Evolutionary conservation across 228 moss, liverwort and hornwort species (phyloP).

Genomic region (Sphagnum magellanicum): DNA sequence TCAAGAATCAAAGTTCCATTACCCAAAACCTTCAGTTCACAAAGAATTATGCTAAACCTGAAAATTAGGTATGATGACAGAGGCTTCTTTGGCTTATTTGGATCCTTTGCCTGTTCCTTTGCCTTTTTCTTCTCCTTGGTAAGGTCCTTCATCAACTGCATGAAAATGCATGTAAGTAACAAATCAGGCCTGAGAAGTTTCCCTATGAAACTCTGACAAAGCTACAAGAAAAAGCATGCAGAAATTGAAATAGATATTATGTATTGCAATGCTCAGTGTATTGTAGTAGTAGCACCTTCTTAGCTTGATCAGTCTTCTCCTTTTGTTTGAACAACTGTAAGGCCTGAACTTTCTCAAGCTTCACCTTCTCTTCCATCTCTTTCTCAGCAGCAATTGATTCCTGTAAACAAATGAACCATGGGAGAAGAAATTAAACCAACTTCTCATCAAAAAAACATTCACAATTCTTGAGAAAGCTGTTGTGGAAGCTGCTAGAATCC

Average conservation of each 20-base stretch:
- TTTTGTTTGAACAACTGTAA: constrained; percentile 70
- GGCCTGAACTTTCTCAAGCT: constrained; percentile 59
- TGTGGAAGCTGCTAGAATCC: too few relatives aligned
- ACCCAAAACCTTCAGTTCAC: not conserved
- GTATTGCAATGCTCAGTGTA: too few relatives aligned
- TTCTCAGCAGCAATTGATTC: constrained; percentile 49
- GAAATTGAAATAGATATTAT: not conserved
- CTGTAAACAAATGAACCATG: constrained; percentile 17
- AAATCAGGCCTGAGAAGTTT: not conserved
- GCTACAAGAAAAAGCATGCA: not conserved
- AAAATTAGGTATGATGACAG: constrained; percentile 72
- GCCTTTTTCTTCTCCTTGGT: constrained; percentile 56
- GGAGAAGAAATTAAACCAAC: not conserved
- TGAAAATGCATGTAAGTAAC: not conserved
- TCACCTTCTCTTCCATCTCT: constrained; percentile 46
- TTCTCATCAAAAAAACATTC: not conserved
- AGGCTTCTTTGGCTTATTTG: constrained; percentile 89
- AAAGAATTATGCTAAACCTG: constrained; percentile 20
- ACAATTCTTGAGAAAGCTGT: not conserved
- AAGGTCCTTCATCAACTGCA: constrained; percentile 69
- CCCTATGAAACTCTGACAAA: not conserved
- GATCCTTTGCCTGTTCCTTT: constrained; percentile 44
- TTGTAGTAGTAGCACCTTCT: constrained; percentile 37
- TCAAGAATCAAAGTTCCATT: not conserved
- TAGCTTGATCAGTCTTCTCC: constrained; percentile 64